Base-by-base conservation (phyloP, 257 asterid species). In the Ilex asprella region DNA sequence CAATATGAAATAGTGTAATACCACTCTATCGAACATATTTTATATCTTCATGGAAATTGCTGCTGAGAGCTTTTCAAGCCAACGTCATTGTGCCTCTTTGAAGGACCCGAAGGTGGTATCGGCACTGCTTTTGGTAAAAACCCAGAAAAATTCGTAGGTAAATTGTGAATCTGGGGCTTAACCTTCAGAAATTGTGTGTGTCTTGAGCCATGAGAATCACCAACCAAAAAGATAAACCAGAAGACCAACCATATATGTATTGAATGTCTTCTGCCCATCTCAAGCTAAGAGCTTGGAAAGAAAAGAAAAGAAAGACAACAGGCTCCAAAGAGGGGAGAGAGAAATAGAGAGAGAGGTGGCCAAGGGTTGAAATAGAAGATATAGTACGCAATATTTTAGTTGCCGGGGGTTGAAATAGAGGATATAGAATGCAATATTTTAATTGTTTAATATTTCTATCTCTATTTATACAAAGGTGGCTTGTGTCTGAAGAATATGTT, bases 21-120 rank as follows among this genome's bases (percentile, higher is more conserved):
- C 16, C 8, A 13, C 59, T 64, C 14, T 21, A 3, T 27, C 39
- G 31, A 52, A 30, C 32, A 64, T 12, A 13, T 58, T 15, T 11
- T 50, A 5, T 8, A 14, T 62, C 72, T 57, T 83, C 81, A 73
- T n/a, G 76, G 84, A 30, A 31, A 64, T 0, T 39, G 61, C 10
- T 56, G 62, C 3, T 21, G 27, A 21, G 53, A 59, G 46, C 66
- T 63, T 29, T 76, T 59, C 70, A 70, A 16, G 29, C 94, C 87
- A 66, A 86, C 73, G 57, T 46, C 72, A 53, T 89, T 86, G 77
- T 82, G 91, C 68, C 91, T 67, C 12, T 29, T 27, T 21, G 96
- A 89, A 49, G 96, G 95, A 41, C 73, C 88, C 3, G 94, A 89
- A 10, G 95, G 95, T 43, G 97, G 94, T n/a, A 86, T 70, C 0